These are phyloP conservation scores for Aspergillus vadensis DNA, from an alignment of 2,329 filamentous ascomycete species.

Conservation along the genomic window DNA sequence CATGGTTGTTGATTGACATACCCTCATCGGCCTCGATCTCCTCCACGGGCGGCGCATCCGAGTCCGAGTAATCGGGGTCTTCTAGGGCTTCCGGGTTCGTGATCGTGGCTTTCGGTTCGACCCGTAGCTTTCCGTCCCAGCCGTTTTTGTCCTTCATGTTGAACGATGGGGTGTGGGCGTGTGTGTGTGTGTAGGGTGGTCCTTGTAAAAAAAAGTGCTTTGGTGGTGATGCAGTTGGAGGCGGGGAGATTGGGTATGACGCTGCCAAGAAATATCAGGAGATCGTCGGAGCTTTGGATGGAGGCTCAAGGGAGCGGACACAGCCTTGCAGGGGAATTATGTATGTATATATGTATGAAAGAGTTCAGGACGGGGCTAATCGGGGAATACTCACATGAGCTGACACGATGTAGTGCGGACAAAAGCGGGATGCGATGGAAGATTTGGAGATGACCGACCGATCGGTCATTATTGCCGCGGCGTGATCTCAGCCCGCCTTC, in stretches of 20 bases:
- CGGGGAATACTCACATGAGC: neutral
- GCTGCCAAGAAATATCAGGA: neutral
- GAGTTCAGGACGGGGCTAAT: neutral
- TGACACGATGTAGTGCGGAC: neutral
- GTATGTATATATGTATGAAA: neutral
- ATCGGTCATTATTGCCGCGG: neutral
- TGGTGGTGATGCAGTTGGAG: neutral
- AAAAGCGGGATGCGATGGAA: neutral
- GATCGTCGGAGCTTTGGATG: no score
- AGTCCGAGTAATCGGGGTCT: constrained; percentile 82
- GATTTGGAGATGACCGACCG: neutral
- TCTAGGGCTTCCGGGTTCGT: constrained; percentile 79
- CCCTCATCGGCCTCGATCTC: constrained; percentile 81
- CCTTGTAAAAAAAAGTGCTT: neutral
- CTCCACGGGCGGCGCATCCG: constrained; percentile 67
- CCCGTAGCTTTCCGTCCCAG: constrained; percentile 51
- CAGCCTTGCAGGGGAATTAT: neutral
- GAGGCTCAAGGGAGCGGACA: neutral
- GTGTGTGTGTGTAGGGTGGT: constrained; percentile 4
- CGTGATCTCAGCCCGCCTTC: neutral
- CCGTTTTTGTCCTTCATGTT: constrained; percentile 47
- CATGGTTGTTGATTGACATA: constrained; percentile 33
- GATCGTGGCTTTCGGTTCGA: constrained; percentile 69
- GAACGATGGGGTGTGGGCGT: neutral
- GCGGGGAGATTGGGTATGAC: constrained; percentile 8